Evolutionary conservation across 2,329 filamentous ascomycete species (phyloP).

Genomic region (Pezicula carpinea): DNA sequence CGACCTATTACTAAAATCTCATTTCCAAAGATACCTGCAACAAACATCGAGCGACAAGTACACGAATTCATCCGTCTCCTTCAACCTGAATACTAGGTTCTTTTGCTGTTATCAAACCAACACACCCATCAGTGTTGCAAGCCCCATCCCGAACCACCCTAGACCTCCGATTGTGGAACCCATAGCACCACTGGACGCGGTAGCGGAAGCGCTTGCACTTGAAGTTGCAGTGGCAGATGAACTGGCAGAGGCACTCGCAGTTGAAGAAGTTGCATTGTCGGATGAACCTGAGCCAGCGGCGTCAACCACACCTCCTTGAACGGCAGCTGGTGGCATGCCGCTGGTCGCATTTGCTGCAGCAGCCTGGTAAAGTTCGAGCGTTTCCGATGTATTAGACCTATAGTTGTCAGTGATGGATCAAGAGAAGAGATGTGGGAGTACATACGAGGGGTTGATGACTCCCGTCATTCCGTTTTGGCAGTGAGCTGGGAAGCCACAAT

Average conservation of each 20-base stretch:
- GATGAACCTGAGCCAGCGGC: slow-evolving; percentile 3
- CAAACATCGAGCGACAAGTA: too few species aligned
- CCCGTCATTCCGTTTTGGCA: slow-evolving; percentile 39
- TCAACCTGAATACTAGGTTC: too few species aligned
- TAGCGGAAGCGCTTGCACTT: too few species aligned
- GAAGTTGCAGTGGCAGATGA: slow-evolving; percentile 2
- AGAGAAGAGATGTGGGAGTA: slow-evolving; percentile 10
- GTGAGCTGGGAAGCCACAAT: slow-evolving; percentile 34
- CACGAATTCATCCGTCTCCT: too few species aligned
- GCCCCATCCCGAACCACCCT: not conserved
- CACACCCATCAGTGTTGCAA: too few species aligned
- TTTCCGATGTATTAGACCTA: slow-evolving; percentile 12
- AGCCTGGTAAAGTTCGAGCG: slow-evolving; percentile 10
- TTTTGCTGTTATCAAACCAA: too few species aligned
- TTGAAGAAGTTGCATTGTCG: slow-evolving; percentile 3
- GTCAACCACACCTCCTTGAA: slow-evolving; percentile 17
- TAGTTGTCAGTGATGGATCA: not conserved
- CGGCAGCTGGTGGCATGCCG: slow-evolving; percentile 6
- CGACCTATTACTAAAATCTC: too few species aligned
- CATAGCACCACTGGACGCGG: not conserved
- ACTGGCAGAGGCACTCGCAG: not conserved
- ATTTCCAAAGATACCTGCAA: too few species aligned
- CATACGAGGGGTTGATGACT: slow-evolving; percentile 36
- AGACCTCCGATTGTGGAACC: not conserved
- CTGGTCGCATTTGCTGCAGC: slow-evolving; percentile 9